Base-by-base conservation (phyloP, 306 rosid genomes). In the Prunus campanulata region DNA sequence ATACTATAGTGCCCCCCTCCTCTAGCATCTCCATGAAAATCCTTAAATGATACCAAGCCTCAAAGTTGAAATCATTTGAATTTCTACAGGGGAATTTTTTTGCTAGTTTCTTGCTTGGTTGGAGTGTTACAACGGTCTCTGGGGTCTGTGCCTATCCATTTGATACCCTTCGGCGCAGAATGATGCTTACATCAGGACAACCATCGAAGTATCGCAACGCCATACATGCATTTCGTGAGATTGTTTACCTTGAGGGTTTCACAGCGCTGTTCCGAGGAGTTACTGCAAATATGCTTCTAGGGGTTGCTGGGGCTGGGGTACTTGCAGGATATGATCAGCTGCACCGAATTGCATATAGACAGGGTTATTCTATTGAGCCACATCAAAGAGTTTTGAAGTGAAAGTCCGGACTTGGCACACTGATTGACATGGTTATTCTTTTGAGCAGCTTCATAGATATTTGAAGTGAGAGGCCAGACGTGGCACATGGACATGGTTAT, bases 101-200 rank as follows among this genome's bases (percentile, higher is more conserved):
- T 15, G 99, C 99, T 67, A 88, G 97, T 79, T 95, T 95, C 88
- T 80, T 90, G n/a, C 72, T 92, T 84, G 99, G 99, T 69, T 95
- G 97, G 99, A 92, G 96, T 82, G 78, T 95, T 74, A 95, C 97
- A 50, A 83, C 93, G 1, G 78, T 78, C 68, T 85, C 97, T 2
- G 99, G 97, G 77, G 80, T 95, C 67, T 95, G 97, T 77, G 97
- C 97, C 56, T 92, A 95, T 78, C 99, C 97, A 35, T 95, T 95
- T 19, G 99, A 95, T 86, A 91, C 99, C 15, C 42, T 90, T 70
- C 88, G 97, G 13, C 83, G 99, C 56, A 90, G 99, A 78, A 92
- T 95, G 99, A 95, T 92, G 97, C 83, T 95, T 59, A 95, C 97
- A 48, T 92, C 97, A 22, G 99, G 99, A 82, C 96, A 89, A 72